A percentile compares a stretch with the other conserved stretches of the same genome.
These are phyloP conservation scores for Oxyria digyna DNA, from an alignment of 148 eudicot species.

Conservation along the genomic window DNA sequence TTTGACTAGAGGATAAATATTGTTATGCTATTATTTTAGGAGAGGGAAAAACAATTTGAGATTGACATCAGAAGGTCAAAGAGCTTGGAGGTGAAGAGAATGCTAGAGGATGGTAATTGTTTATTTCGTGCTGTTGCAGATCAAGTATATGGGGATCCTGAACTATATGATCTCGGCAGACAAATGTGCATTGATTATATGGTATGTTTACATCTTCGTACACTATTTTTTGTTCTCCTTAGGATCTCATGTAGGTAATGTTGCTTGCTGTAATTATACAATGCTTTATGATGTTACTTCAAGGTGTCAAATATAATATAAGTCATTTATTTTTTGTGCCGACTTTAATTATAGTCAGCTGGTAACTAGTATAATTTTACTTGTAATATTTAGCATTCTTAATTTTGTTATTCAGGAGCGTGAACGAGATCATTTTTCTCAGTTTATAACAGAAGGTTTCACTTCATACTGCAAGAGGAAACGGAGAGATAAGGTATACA, in stretches of 20 bases:
- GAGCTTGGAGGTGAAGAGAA: conserved; percentile 86
- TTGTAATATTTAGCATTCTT: not conserved
- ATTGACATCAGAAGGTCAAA: conserved; percentile 71
- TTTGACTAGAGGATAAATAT: not conserved
- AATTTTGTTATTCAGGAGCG: conserved; percentile 51
- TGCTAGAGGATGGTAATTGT: conserved; percentile 93
- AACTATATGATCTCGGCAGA: conserved; percentile 76
- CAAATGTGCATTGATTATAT: conserved; percentile 99
- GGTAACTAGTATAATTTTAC: not conserved
- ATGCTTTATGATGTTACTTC: not conserved
- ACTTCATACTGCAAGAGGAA: conserved; percentile 94
- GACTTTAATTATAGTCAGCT: not conserved
- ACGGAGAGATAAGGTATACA: conserved; percentile 77
- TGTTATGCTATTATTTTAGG: conserved; percentile 32
- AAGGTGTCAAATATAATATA: not conserved
- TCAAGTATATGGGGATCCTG: conserved; percentile 96
- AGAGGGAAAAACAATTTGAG: conserved; percentile 88
- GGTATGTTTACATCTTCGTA: conserved; percentile 28
- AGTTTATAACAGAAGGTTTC: conserved; percentile 95
- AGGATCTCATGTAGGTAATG: not conserved
- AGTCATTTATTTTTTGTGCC: too few relatives aligned
- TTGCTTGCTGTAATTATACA: not conserved
- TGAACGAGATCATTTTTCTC: conserved; percentile 93
- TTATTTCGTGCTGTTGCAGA: conserved; percentile 98
- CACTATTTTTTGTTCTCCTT: not conserved